Base-by-base conservation (phyloP, 352 stramenopile genomes). In the Phytophthora cryptogea region DNA sequence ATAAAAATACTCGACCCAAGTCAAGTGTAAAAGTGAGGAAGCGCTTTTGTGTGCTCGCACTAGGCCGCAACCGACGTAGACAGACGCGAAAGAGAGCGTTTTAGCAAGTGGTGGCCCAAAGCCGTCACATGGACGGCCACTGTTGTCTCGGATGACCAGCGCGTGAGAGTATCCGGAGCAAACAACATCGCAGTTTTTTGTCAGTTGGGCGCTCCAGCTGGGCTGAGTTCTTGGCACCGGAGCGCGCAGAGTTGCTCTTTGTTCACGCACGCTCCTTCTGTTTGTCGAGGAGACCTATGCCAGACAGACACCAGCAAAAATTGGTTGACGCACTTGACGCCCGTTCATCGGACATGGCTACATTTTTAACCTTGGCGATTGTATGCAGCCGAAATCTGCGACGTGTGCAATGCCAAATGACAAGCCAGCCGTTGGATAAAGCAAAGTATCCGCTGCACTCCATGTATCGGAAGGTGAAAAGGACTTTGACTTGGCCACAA, bases 71-170 rank as follows among this genome's bases (percentile, higher is more conserved):
- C n/a, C 48, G 33, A 41, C 28, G 17, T 26, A 50, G 57, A 47
- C 41, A 33, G 41, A 68, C 65, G 59, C 59, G 54, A 70, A 70
- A 62, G 59, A 73, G 65, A 69, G 64, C 54, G 64, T 55, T 43
- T 68, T 65, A 31, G 11, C 40, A 46, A 61, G 41, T 68, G 63
- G 28, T 51, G 23, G 41, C 31, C 32, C 6, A 1, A 3, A 2
- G 20, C 39, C 2, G 13, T 36, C 28, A 54, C 32, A 45, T 55
- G 31, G 20, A 59, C 36, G 32, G 26, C 46, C 40, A 31, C 43
- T 46, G 28, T 13, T 2, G n/a, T 54, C 43, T 17, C 51, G 48
- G 54, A 64, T 64, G 54, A 59, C 47, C 54, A 64, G 54, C 47
- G 33, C 23, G 39, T 13, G 5, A 40, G 28, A 57, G 57, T 60